These are phyloP conservation scores for Pseudonectria buxi DNA, from an alignment of 2,329 filamentous ascomycete species.

Conservation along the genomic window DNA sequence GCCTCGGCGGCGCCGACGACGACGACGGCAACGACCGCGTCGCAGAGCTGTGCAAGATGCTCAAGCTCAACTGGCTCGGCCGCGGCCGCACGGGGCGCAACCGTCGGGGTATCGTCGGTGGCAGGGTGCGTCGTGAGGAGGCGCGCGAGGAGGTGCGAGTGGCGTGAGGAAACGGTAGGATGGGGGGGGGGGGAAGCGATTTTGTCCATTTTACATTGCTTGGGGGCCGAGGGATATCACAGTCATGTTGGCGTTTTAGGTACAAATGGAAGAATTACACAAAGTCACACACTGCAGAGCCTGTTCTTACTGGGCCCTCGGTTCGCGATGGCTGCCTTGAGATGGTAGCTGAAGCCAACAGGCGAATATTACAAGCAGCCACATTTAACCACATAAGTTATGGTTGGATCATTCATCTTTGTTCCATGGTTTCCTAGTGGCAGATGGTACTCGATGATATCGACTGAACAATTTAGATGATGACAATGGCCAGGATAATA, in stretches of 20 bases:
- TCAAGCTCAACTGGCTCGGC: slow-evolving; percentile 97
- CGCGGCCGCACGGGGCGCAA: slow-evolving; percentile 84
- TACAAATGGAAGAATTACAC: slow-evolving; percentile 7
- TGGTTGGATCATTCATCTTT: too few relatives aligned
- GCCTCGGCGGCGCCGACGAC: slow-evolving; percentile 55
- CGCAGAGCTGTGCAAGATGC: slow-evolving; percentile 72
- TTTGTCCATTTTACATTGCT: slow-evolving; percentile 2
- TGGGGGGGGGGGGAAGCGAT: too few relatives aligned
- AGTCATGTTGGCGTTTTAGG: not conserved
- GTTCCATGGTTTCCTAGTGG: too few relatives aligned
- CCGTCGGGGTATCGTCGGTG: slow-evolving; percentile 80
- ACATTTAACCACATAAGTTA: too few relatives aligned
- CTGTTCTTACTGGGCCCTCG: too few relatives aligned
- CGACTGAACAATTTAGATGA: too few relatives aligned
- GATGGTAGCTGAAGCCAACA: too few relatives aligned
- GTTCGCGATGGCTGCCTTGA: too few relatives aligned
- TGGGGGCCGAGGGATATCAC: not conserved
- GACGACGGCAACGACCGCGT: slow-evolving; percentile 73
- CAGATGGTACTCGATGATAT: too few relatives aligned
- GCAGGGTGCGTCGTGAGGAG: slow-evolving; percentile 43
- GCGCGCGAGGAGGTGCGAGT: slow-evolving; percentile 36
- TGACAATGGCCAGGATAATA: too few relatives aligned
- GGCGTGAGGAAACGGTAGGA: slow-evolving; percentile 16
- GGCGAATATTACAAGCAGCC: too few relatives aligned
- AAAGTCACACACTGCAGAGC: too few relatives aligned